phyloP scores from a whole-genome alignment of 345 rosid species.

The Brassica juncea region DNA sequence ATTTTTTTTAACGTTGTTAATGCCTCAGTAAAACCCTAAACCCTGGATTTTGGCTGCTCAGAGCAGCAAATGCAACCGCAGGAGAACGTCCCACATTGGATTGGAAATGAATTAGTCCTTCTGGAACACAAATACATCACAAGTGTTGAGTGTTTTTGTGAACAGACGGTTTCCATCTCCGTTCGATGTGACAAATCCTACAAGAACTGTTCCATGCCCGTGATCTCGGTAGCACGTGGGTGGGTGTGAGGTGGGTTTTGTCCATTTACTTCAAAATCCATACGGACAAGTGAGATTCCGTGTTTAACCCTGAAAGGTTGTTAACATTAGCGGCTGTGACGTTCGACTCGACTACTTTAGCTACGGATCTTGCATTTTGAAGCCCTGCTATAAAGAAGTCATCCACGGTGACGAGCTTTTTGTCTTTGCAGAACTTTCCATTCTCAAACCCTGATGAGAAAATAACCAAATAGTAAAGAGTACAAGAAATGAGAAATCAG shows the following conservation, averaged over 20 bases:
- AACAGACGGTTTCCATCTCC: constrained; percentile 21
- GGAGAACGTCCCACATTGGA: background rate
- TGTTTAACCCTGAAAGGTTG: constrained; percentile 25
- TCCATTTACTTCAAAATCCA: too few species aligned
- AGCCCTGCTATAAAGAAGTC: constrained; percentile 30
- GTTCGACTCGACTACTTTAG: background rate
- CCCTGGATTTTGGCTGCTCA: background rate
- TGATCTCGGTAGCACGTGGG: constrained; percentile 11
- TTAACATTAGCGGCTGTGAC: constrained; percentile 9
- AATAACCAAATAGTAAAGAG: background rate
- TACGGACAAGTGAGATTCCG: constrained; percentile 28
- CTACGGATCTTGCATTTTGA: background rate
- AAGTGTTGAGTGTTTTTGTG: background rate
- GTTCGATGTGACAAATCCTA: constrained; percentile 30
- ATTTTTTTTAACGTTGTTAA: too few species aligned
- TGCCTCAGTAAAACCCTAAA: too few species aligned
- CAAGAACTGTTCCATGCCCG: constrained; percentile 4
- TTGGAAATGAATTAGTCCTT: constrained; percentile 26
- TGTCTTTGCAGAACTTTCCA: background rate
- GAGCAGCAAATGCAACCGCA: background rate
- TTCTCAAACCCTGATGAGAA: constrained; percentile 22
- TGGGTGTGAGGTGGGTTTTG: too few species aligned
- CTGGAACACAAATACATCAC: constrained; percentile 34
- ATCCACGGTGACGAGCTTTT: background rate
- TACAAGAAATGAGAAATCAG: background rate